Evolutionary conservation across 2,329 filamentous ascomycete species (phyloP), one percentile per base, ranked within the genome.

Genomic region (Coniella lustricola): DNA sequence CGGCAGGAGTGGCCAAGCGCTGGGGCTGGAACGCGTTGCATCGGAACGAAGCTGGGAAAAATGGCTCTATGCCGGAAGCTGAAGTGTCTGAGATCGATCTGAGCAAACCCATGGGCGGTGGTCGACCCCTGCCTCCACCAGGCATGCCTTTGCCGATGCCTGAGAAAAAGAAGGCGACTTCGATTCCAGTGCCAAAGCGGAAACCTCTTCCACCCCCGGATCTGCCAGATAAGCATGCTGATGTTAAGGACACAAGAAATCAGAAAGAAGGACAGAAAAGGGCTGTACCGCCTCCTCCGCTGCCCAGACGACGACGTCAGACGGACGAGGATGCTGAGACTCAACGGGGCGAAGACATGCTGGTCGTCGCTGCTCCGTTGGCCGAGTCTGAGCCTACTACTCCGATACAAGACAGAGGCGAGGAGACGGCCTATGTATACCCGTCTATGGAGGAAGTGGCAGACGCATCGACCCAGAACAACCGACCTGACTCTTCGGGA

Each of bases 91-190:
- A 56, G 14, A 39, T 79, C 52, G 64, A 80, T 66, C 55, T 77
- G 51, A 67, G 64, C 55, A 79, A 87, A 57, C 89, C 89, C 2
- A 89, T 94, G 71, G 90, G 90, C 1, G 78, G 89, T 34, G 89
- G 89, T 0, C 84, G 85, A 57, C 89, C 89, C 1, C 70, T 95
- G 16, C 89, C 88, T 40, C 88, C 89, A 8, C 87, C 85, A 2
- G 90, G 89, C 2, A 82, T 77, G 38, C 89, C 90, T 3, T 73
- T 95, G 1, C 89, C 90, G 2, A 79, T 73, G 36, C 84, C 84
- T 1, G 79, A 82, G 32, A 77, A 73, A 46, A 76, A 72, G 49
- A 80, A 77, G 59, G 75, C 77, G 38, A 76, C 74, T 41, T 70
- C 76, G 14, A 76, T 73, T 50, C 72, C 72, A 22, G 71, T 82